A percentile compares a stretch with the other conserved stretches of the same genome.
phyloP scores from a whole-genome alignment of 345 rosid species.

The Balakata baccata region DNA sequence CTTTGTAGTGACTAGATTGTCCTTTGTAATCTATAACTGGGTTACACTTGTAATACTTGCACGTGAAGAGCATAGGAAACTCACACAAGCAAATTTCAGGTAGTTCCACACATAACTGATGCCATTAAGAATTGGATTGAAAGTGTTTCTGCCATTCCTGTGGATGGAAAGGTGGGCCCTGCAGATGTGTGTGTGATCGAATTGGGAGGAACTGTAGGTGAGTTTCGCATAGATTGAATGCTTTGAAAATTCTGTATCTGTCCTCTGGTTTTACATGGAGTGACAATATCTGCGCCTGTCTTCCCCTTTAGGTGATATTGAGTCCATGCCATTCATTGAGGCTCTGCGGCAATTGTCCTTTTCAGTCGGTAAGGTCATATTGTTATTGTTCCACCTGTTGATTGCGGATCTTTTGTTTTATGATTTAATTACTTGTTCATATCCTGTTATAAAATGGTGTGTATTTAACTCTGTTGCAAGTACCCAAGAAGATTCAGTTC shows the following conservation, averaged over 20 bases:
- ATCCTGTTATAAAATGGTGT: not conserved
- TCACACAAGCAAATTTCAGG: constrained; percentile 18
- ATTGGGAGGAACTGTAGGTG: constrained; percentile 39
- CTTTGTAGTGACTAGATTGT: not conserved
- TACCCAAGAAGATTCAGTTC: not conserved
- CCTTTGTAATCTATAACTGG: not conserved
- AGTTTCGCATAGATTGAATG: constrained; percentile 22
- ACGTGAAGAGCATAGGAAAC: not conserved
- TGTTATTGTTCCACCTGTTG: not conserved
- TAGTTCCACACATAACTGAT: constrained; percentile 39
- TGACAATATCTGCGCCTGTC: not conserved
- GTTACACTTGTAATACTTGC: not conserved
- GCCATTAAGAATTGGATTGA: constrained; percentile 35
- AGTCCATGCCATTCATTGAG: constrained; percentile 38
- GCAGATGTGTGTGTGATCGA: constrained; percentile 39
- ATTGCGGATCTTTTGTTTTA: not conserved
- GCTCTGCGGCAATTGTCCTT: constrained; percentile 36
- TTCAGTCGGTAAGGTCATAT: constrained; percentile 29
- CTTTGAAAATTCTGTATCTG: not conserved
- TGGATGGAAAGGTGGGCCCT: constrained; percentile 32
- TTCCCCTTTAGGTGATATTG: constrained; percentile 28
- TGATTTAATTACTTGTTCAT: not conserved
- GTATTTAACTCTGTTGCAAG: not conserved
- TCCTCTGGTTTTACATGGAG: not conserved
- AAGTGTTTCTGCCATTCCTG: constrained; percentile 26